Evolutionary conservation across 2,329 filamentous ascomycete genomes (phyloP), one percentile per base, ranked within the genome.

Genomic region (Raffaelea albimanens): DNA sequence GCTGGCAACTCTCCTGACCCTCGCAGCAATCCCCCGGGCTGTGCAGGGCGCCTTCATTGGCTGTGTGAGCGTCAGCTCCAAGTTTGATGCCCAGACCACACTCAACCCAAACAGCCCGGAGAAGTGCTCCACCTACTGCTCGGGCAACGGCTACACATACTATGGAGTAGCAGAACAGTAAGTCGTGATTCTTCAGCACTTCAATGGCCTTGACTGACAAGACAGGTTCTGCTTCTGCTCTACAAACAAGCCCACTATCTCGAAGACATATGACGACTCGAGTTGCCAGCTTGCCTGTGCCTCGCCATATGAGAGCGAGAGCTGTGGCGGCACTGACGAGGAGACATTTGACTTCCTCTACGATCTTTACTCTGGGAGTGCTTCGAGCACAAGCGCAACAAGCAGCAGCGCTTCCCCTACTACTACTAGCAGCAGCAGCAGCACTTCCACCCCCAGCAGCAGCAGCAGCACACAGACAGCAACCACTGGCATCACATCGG

Each of bases 51-150:
- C 49, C 19, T 38, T 29, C 18, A 50, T 54, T 5, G 53, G 53
- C 46, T 55, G 53, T 21, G 53, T 54, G 8, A 14, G 29, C 10
- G 44, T 55, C 45, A 55, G 50, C 50, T 55, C 53, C 1, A 53
- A 38, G 29, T 53, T 55, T 43, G 34, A 38, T 38, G 33, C 38
- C 8, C 22, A 47, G 8, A 40, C 43, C 23, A 23, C 42, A 22
- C n/a, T 46, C 3, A 36, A 7, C 23, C 38, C 41, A 34, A 55
- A 55, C 47, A 48, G 52, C 34, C 52, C 52, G 3, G 39, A 45
- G 23, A 11, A 45, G 16, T 55, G 53, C 36, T 39, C 40, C 20
- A 43, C 36, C 3, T 21, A 46, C 18, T 55, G 53, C 45, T 18
- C 42, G 14, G 22, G 3, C 21, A 22, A n/a, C 11, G 50, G 52